Evolutionary conservation across 1,139 yeast species (phyloP).

Genomic region (Blastobotrys apis): DNA sequence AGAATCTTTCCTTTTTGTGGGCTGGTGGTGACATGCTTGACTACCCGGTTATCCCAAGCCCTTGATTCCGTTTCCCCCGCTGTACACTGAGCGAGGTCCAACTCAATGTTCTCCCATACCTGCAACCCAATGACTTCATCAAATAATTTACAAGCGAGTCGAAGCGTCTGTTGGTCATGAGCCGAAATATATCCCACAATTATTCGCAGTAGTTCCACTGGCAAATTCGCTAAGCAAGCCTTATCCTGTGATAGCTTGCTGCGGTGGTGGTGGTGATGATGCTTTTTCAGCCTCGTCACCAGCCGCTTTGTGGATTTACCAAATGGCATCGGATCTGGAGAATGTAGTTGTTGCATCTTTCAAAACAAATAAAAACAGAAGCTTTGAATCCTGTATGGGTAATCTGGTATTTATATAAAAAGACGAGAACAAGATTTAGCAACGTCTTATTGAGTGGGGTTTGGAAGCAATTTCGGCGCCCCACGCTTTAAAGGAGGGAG

Average conservation of each 20-base stretch:
- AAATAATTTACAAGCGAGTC: not conserved
- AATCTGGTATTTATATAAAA: too few species aligned
- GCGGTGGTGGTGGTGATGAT: not conserved
- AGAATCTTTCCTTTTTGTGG: not conserved
- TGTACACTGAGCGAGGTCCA: constrained; percentile 1
- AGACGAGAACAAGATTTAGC: too few species aligned
- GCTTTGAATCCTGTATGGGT: too few species aligned
- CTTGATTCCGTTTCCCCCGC: too few species aligned
- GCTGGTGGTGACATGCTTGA: not conserved
- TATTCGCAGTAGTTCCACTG: constrained; percentile 1
- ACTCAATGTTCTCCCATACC: constrained; percentile 2
- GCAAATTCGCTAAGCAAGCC: not conserved
- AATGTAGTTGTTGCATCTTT: too few species aligned
- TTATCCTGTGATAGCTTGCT: not conserved
- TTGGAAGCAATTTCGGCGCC: too few species aligned
- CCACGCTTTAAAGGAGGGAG: too few species aligned
- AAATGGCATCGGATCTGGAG: too few species aligned
- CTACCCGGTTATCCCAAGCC: not conserved
- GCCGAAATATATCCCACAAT: not conserved
- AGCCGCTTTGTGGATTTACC: too few species aligned
- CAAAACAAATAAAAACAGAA: too few species aligned
- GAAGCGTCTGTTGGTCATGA: not conserved
- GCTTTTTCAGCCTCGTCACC: not conserved
- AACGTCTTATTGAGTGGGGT: too few species aligned
- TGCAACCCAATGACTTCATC: not conserved